These are phyloP conservation scores for Theobroma cacao DNA, from an alignment of 345 rosid species.

Conservation along the genomic window DNA sequence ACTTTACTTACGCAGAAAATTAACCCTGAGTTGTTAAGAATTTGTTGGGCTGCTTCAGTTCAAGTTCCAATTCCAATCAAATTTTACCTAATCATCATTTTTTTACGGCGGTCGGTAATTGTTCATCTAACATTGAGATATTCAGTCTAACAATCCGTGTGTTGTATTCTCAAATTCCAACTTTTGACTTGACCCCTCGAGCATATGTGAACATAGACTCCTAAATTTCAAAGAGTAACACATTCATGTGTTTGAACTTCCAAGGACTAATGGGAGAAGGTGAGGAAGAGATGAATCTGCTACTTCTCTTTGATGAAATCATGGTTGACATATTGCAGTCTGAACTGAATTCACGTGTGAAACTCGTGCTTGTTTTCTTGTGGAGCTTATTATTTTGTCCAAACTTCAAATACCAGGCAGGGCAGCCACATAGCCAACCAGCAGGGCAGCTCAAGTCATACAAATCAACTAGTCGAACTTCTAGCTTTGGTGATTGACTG, in stretches of 20 bases:
- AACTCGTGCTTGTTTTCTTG: neutral
- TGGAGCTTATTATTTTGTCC: neutral
- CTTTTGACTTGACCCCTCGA: neutral
- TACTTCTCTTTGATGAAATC: neutral
- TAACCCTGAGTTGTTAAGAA: neutral
- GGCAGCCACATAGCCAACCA: neutral
- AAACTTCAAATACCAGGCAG: neutral
- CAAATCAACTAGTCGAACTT: neutral
- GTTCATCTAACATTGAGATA: neutral
- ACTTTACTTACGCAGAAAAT: neutral
- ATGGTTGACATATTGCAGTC: neutral
- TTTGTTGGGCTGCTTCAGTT: slow-evolving; percentile 4
- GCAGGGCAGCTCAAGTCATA: neutral
- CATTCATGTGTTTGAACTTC: too few relatives aligned
- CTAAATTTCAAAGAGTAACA: neutral
- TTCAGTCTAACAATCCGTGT: neutral
- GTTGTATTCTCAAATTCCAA: neutral
- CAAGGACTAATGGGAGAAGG: too few relatives aligned
- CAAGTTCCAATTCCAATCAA: neutral
- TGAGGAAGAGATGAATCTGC: too few relatives aligned
- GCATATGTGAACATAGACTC: neutral
- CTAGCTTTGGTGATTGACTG: neutral
- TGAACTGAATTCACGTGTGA: neutral
- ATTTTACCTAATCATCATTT: neutral
- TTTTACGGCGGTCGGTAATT: neutral